Base-by-base conservation (phyloP, 495 filamentous ascomycete genomes). In the Entonaema liquescens region DNA sequence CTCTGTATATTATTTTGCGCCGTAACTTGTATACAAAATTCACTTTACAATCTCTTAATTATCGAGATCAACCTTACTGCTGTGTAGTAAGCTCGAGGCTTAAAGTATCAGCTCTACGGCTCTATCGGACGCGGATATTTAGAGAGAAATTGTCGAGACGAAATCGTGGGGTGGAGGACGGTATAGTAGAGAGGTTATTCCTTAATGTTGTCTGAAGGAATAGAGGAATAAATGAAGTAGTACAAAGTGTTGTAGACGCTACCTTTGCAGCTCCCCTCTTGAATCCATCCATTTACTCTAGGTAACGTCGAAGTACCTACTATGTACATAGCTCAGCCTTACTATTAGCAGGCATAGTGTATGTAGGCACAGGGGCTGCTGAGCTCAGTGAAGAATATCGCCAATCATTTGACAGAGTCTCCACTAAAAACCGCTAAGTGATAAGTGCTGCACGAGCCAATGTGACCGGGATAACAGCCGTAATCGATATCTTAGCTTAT, bases 281-380 rank as follows among this genome's bases (percentile, higher is more conserved):
- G 49, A 56, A 70, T 61, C 57, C 29, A 23, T 47, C 17, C 42
- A 23, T 47, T 23, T 47, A 19, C 42, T 23, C 7, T 31, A 31
- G 29, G 29, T 44, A 44, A 44, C 17, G n/a, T 44, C 6, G 36
- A 70, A 15, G 55, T 55, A 71, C 44, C 63, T 65, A 65, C 6
- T 28, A 70, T 13, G 55, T 55, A 71, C 44, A 58, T 65, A 65
- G 68, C 63, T 67, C 59, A 67, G 69, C 59, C 69, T 72, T 72
- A 71, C 63, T 67, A 67, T 67, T 67, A 72, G 59, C 57, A 63
- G 35, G 29, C 55, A 50, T 55, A 25, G 38, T 21, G 53, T 19
- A 56, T 56, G 29, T 21, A 56, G 53, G 35, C 19, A 53, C 50
- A 53, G 50, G 50, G 52, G 28, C 15, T 31, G 56, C 52, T 9